Evolutionary conservation across 768 basidiomycete species (phyloP), one percentile per base, ranked within the genome.

Genomic region (Nidularia sp.): DNA sequence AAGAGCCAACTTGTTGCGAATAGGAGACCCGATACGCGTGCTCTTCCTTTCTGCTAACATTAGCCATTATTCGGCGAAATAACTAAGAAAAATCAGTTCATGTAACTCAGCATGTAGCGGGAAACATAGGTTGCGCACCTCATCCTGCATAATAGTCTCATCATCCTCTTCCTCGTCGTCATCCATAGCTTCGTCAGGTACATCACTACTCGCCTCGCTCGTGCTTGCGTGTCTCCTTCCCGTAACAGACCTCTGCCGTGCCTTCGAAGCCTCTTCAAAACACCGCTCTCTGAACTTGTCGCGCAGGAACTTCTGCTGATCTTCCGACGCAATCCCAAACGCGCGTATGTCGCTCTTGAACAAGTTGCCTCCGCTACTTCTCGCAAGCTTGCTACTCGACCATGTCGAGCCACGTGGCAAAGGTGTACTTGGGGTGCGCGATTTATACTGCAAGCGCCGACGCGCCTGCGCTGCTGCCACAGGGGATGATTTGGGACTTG

Each of bases 1-100:
- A 89, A 12, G 86, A 87, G 4, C 88, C 88, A 2, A 90, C 86
- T 52, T 88, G 86, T 13, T 70, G 62, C 29, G 79, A 75, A 54
- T 85, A 90, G 1, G 86, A 88, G 2, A 86, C 62, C 6, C 79
- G 76, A 57, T 84, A 88, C 2, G 73, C 64, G 60, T 88, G 79
- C 2, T 62, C 69, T 13, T 69, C 63, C 58, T 77, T 83, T 8
- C 75, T 70, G 33, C 72, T 75, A 9, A 79, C 68, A 60, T 78
- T 81, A 5, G 73, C 70, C 65, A 90, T 72, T 31, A 90, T 85
- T 47, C 88, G 76, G 39, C 76, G 72, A 60, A 86, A 88, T 13
- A 90, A 71, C 88, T 90, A 52, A 9, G 54, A 39, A 42, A 44
- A 29, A 52, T 32, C 47, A 56, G 18, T 46, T 50, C 42, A 3